Evolutionary conservation across 2,329 filamentous ascomycete species (phyloP).

Genomic region (Fusarium phyllophilum): DNA sequence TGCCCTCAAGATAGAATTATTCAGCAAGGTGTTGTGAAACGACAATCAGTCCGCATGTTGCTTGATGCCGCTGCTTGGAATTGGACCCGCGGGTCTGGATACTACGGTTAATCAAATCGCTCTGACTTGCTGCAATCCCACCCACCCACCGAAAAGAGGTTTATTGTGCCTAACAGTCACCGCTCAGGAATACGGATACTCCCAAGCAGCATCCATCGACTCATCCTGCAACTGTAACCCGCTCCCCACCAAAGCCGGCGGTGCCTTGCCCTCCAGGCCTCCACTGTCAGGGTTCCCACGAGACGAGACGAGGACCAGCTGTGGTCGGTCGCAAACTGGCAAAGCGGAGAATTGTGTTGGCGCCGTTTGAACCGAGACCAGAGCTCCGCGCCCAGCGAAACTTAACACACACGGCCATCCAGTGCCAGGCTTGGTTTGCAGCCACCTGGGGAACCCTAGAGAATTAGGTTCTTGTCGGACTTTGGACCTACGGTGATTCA

Average conservation of each 20-base stretch:
- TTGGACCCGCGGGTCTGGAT: slow-evolving; percentile 28
- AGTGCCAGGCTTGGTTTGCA: slow-evolving; percentile 32
- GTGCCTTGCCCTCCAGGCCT: slow-evolving; percentile 17
- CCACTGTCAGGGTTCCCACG: slow-evolving; percentile 7
- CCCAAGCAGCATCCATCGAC: slow-evolving; percentile 17
- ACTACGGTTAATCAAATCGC: slow-evolving; percentile 3
- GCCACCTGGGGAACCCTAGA: slow-evolving; percentile 23
- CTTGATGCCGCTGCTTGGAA: slow-evolving; percentile 10
- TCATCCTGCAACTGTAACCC: slow-evolving; percentile 15
- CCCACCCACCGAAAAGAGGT: slow-evolving; percentile 4
- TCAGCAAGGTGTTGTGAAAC: slow-evolving; percentile 29
- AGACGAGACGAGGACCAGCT: slow-evolving; percentile 8
- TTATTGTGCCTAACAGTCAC: slow-evolving; percentile 22
- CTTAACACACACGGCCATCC: slow-evolving; percentile 18
- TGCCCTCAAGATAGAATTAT: slow-evolving; percentile 23
- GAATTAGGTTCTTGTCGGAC: slow-evolving; percentile 32
- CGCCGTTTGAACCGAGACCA: slow-evolving; percentile 19
- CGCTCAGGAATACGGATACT: slow-evolving; percentile 32
- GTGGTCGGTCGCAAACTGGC: slow-evolving; percentile 27
- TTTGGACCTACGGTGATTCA: slow-evolving; percentile 18
- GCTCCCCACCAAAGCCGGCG: slow-evolving; percentile 27
- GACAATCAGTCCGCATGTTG: slow-evolving; percentile 16
- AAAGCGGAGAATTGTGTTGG: slow-evolving; percentile 35
- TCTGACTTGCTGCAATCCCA: slow-evolving; percentile 23
- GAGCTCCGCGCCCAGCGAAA: slow-evolving; percentile 23